Base-by-base conservation (phyloP, 495 filamentous ascomycete species). In the Jackrogersella minutella region DNA sequence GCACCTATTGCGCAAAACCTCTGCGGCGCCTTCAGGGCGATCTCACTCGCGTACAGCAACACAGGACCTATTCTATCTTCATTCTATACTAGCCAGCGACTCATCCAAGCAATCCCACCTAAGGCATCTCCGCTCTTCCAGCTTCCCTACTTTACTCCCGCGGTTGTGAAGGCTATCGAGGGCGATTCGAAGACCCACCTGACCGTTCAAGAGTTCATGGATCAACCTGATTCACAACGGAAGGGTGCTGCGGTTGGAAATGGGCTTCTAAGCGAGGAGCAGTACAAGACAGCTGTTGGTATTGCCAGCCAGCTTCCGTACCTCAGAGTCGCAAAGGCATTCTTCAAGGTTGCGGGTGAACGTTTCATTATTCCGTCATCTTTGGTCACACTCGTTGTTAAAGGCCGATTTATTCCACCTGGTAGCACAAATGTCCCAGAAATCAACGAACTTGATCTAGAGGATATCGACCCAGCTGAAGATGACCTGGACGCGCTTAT, bases 261-360 rank as follows among this genome's bases (percentile, higher is more conserved):
- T 40, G 87, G 85, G 34, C 86, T 96, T 31, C 78, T 97, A 41
- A 88, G 84, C 6, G 88, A 91, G 52, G 76, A 84, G 50, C 87
- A 97, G 73, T 97, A 97, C 77, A 79, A 85, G 33, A 84, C 86
- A 21, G 92, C 90, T 26, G 79, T 96, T 51, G 73, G 77, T 40
- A 88, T 97, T 39, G 93, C 92, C 21, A 85, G 86, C 67, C 91
- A 96, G 75, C 79, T 99, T 10, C 95, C 95, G 0, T 82, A 85
- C 41, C 80, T 98, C 44, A 83, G 90, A 58, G 85, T 98, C n/a
- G 92, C 93, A 74, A 94, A 93, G 79, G 91, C 92, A 1, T 99
- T 96, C 80, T 99, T 99, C 86, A 99, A 99, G 82, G 95, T 99
- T 50, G 89, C 91, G 67, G 95, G 95, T 60, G 95, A 99, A 79